Conservation (phyloP, 352 stramenopile species). For the Nothophytophthora sp. region DNA sequence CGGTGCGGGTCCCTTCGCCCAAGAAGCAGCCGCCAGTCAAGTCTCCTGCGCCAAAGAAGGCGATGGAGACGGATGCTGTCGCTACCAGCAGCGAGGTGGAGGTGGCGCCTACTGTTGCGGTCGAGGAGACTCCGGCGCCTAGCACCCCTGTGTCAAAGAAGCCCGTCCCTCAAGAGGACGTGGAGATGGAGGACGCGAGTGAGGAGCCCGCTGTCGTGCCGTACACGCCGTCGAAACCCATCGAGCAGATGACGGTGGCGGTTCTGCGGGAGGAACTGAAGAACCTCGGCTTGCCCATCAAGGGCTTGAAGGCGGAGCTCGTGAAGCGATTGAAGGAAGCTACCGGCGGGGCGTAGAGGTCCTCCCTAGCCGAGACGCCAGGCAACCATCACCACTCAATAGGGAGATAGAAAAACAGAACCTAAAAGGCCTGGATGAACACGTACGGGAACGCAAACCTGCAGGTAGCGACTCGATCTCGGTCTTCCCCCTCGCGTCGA, state of each 20-base stretch:
- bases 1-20: constrained; percentile 1
- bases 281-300: constrained; percentile 70
- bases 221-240: constrained; percentile 70
- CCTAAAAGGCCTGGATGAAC: constrained; percentile 7
- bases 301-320: constrained; percentile 84
- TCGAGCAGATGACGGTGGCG: constrained; percentile 77
- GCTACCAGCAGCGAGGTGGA: neutral
- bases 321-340: constrained; percentile 81
- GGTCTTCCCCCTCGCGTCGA: constrained; percentile 11
- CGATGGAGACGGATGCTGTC: constrained; percentile 7
- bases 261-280: constrained; percentile 77
- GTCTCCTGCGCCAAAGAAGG: constrained; percentile 19
- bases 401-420: constrained; percentile 30
- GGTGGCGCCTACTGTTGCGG: neutral
- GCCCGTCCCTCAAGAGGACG: constrained; percentile 23
- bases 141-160: constrained; percentile 14
- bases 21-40: constrained; percentile 15
- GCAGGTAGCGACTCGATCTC: constrained; percentile 25
- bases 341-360: constrained; percentile 34
- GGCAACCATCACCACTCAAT: constrained; percentile 20
- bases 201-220: constrained; percentile 29
- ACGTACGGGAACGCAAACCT: constrained; percentile 21
- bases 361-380: constrained; percentile 5
- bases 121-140: constrained; percentile 18
- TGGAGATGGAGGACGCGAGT: constrained; percentile 58